Evolutionary conservation across 495 filamentous ascomycete genomes (phyloP).

Genomic region (Hypoxylon rickii): DNA sequence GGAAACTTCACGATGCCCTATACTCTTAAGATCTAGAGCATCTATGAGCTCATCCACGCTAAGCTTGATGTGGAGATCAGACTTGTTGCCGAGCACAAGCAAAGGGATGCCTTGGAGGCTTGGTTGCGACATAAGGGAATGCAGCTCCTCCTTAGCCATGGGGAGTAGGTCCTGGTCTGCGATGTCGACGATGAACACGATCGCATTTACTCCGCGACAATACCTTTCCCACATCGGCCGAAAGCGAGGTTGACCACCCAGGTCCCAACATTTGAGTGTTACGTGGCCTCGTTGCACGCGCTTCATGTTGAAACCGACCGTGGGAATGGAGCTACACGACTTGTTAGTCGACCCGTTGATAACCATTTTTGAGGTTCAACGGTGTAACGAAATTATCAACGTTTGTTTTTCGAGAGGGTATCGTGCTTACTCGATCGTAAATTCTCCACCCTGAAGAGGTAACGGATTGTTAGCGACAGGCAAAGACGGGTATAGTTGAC

Average conservation of each 20-base stretch:
- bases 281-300: constrained; percentile 97
- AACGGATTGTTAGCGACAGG: constrained; percentile 28
- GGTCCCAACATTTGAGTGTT: constrained; percentile 98
- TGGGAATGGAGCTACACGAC: constrained; percentile 85
- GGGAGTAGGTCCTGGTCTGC: constrained; percentile 80
- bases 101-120: constrained; percentile 88
- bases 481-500: constrained; percentile 5
- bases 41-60: constrained; percentile 96
- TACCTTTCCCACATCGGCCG: constrained; percentile 99
- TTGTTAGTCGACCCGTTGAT: constrained; percentile 47
- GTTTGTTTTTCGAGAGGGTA: constrained; percentile 7
- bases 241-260: constrained; percentile 96
- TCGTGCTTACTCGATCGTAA: constrained; percentile 92
- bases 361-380: constrained; percentile 20
- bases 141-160: constrained; percentile 90
- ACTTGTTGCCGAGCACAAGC: constrained; percentile 97
- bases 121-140: constrained; percentile 82
- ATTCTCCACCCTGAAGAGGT: constrained; percentile 82
- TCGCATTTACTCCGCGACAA: constrained; percentile 95
- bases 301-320: constrained; percentile 99
- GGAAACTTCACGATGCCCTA: constrained; percentile 92
- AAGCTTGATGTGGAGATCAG: constrained; percentile 83
- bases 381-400: constrained; percentile 11
- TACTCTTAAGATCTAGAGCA: constrained; percentile 82
- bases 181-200: constrained; percentile 96